These are phyloP conservation scores for Didymella sp. DNA, from an alignment of 2,329 filamentous ascomycete genomes.

Conservation along the genomic window DNA sequence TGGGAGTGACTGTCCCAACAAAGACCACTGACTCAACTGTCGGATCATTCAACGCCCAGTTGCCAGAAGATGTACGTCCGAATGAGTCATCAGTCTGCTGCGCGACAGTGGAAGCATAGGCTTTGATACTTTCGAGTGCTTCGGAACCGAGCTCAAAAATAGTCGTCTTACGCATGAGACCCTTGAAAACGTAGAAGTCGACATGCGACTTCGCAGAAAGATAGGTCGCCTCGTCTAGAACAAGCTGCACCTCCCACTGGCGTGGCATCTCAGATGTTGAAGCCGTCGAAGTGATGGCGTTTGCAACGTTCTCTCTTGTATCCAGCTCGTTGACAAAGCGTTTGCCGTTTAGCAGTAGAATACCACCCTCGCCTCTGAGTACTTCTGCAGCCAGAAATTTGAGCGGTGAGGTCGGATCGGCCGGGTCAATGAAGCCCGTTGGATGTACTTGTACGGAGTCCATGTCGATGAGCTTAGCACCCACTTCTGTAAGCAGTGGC, in stretches of 20 bases:
- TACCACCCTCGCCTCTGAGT: constrained; percentile 67
- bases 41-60: constrained; percentile 61
- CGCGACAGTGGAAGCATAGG: constrained; percentile 58
- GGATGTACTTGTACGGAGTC: constrained; percentile 68
- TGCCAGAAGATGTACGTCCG: constrained; percentile 60
- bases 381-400: constrained; percentile 71
- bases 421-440: constrained; percentile 67
- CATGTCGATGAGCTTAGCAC: constrained; percentile 56
- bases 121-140: constrained; percentile 55
- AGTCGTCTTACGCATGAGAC: constrained; percentile 64
- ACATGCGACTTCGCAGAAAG: constrained; percentile 62
- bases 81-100: constrained; percentile 54
- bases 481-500: constrained; percentile 49
- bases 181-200: constrained; percentile 70
- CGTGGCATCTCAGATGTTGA: constrained; percentile 30
- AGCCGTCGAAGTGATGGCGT: constrained; percentile 52
- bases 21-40: constrained; percentile 62
- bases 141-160: constrained; percentile 55
- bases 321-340: constrained; percentile 69
- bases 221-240: constrained; percentile 66
- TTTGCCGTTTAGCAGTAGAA: constrained; percentile 60
- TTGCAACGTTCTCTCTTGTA: constrained; percentile 64
- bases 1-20: constrained; percentile 66
- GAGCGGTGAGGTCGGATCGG: constrained; percentile 53
- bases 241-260: constrained; percentile 66